phyloP scores from a whole-genome alignment of 257 asterid species.

The Fraxinus americana region DNA sequence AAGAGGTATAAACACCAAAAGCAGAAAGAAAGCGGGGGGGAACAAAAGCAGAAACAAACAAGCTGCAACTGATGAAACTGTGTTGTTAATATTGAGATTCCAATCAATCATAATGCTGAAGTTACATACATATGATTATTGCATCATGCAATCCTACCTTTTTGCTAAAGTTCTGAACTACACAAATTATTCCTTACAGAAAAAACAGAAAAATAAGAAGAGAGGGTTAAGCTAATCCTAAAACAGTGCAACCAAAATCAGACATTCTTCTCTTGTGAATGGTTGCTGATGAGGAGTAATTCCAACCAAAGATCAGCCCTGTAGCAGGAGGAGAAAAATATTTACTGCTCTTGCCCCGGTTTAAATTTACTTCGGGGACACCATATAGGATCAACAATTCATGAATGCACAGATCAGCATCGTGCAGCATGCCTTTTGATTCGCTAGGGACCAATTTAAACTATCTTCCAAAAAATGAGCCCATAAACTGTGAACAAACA shows the following conservation, averaged over 20 bases:
- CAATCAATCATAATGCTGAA: slow-evolving; percentile 65
- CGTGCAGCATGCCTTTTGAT: slow-evolving; percentile 40
- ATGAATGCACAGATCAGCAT: slow-evolving; percentile 27
- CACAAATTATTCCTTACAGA: slow-evolving; percentile 85
- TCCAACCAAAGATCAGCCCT: slow-evolving; percentile 35
- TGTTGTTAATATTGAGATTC: slow-evolving; percentile 61
- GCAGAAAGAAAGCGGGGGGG: no score
- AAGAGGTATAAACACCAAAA: no score
- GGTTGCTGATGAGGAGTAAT: slow-evolving; percentile 48
- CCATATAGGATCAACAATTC: slow-evolving; percentile 41
- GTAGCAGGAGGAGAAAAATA: slow-evolving; percentile 44
- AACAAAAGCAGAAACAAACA: slow-evolving; percentile 1
- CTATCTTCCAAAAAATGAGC: slow-evolving; percentile 26
- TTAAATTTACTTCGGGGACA: slow-evolving; percentile 38
- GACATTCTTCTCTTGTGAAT: slow-evolving; percentile 43
- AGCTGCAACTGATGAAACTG: slow-evolving; percentile 44
- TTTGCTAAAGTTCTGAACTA: slow-evolving; percentile 60
- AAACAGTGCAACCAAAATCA: slow-evolving; percentile 69
- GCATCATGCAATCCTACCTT: slow-evolving; percentile 64
- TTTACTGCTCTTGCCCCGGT: slow-evolving; percentile 46
- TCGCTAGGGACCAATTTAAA: slow-evolving; percentile 41
- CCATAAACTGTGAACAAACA: slow-evolving; percentile 40
- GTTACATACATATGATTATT: slow-evolving; percentile 69
- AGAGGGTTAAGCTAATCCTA: slow-evolving; percentile 72
- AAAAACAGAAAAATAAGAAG: slow-evolving; percentile 46